Percentiles rank a stretch among this genome's conserved stretches.
These are phyloP conservation scores for Colletotrichum lentis DNA, from an alignment of 2,329 filamentous ascomycete species.

Conservation along the genomic window DNA sequence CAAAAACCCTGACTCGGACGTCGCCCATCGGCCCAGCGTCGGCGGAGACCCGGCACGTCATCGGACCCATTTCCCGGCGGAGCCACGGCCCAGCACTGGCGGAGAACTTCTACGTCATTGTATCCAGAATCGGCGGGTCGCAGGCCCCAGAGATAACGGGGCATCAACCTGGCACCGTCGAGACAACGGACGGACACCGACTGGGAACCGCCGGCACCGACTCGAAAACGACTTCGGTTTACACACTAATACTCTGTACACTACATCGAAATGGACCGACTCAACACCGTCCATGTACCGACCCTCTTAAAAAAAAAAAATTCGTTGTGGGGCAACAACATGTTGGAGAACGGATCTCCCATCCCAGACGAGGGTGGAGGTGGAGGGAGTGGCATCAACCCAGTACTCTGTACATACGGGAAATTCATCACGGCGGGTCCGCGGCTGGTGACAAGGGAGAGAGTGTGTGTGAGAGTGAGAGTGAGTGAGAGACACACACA, in stretches of 20 bases:
- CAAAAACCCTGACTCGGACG: slow-evolving; percentile 31
- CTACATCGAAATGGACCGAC: slow-evolving; percentile 3
- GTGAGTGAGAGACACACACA: too few species aligned
- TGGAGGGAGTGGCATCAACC: slow-evolving; percentile 21
- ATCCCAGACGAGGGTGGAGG: slow-evolving; percentile 6
- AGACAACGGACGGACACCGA: slow-evolving; percentile 34
- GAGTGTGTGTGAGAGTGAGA: too few species aligned
- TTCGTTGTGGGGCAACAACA: slow-evolving; percentile 2
- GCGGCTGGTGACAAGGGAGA: slow-evolving; percentile 28
- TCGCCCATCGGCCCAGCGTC: slow-evolving; percentile 26
- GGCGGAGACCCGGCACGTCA: slow-evolving; percentile 37
- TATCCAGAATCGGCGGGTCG: slow-evolving; percentile 30
- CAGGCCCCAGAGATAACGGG: slow-evolving; percentile 31
- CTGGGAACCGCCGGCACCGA: slow-evolving; percentile 34
- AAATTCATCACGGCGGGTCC: slow-evolving; percentile 35
- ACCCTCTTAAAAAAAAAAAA: background rate
- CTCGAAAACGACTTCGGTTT: slow-evolving; percentile 17
- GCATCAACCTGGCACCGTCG: slow-evolving; percentile 35
- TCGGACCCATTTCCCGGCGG: slow-evolving; percentile 32
- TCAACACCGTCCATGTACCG: slow-evolving; percentile 22
- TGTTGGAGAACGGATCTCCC: slow-evolving; percentile 17
- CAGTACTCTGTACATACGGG: slow-evolving; percentile 6
- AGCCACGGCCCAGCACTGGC: slow-evolving; percentile 32
- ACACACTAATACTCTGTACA: background rate
- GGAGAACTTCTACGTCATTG: slow-evolving; percentile 37